phyloP scores from a whole-genome alignment of 768 basidiomycete species.

The Pulveroboletus sp. region DNA sequence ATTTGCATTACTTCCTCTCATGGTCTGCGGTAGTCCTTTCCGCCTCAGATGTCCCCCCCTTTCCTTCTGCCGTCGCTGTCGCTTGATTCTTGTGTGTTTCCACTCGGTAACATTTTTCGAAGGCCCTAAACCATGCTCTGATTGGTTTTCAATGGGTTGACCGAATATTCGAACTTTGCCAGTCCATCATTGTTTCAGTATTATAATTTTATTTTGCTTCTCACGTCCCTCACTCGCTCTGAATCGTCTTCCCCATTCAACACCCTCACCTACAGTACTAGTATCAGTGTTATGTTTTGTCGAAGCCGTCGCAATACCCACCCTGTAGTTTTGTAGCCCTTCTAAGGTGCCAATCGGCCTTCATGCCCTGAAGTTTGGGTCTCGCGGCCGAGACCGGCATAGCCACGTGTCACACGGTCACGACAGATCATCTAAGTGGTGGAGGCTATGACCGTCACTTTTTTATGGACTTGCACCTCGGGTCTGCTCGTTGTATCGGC shows the following conservation, averaged over 20 bases:
- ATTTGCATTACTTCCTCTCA: slow-evolving; percentile 16
- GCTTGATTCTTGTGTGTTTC: slow-evolving; percentile 17
- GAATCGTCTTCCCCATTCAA: slow-evolving; percentile 10
- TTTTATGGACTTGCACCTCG: slow-evolving; percentile 12
- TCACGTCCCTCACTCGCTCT: slow-evolving; percentile 16
- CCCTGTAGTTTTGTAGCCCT: slow-evolving; percentile 34
- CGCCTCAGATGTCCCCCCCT: not conserved
- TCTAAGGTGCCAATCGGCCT: slow-evolving; percentile 3
- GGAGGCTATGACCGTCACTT: slow-evolving; percentile 10
- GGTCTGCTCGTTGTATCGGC: slow-evolving; percentile 10
- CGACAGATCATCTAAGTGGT: slow-evolving; percentile 3
- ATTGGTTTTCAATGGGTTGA: slow-evolving; percentile 19
- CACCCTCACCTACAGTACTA: slow-evolving; percentile 27
- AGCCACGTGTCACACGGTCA: slow-evolving; percentile 20
- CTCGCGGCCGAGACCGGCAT: not conserved
- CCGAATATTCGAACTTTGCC: slow-evolving; percentile 24
- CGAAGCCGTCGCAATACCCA: slow-evolving; percentile 31
- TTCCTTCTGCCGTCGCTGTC: not conserved
- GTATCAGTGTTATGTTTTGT: slow-evolving; percentile 27
- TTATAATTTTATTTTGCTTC: slow-evolving; percentile 29
- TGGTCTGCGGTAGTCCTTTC: slow-evolving; percentile 4
- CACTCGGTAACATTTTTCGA: slow-evolving; percentile 11
- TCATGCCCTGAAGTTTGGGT: too few relatives aligned
- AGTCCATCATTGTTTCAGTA: slow-evolving; percentile 23
- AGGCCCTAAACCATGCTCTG: slow-evolving; percentile 17